These are phyloP conservation scores for Hypoxylon fragiforme DNA, from an alignment of 495 filamentous ascomycete genomes.

Conservation along the genomic window DNA sequence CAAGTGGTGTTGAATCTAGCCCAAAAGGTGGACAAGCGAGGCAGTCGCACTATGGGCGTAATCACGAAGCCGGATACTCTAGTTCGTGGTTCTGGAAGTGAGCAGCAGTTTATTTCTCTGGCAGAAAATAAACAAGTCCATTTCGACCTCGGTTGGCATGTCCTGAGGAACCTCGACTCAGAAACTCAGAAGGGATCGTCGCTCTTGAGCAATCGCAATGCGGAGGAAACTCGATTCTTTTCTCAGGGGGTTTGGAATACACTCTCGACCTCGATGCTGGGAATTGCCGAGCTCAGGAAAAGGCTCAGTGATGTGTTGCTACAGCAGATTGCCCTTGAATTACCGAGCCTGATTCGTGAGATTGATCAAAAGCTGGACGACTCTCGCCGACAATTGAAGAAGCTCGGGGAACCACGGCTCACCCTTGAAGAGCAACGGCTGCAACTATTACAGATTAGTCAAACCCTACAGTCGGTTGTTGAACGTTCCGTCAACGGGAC, in stretches of 20 bases:
- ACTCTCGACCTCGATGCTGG: slow-evolving; percentile 26
- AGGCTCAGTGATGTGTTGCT: slow-evolving; percentile 39
- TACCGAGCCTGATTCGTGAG: slow-evolving; percentile 38
- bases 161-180: slow-evolving; percentile 60
- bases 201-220: slow-evolving; percentile 41
- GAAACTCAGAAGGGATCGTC: slow-evolving; percentile 41
- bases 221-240: slow-evolving; percentile 44
- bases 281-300: slow-evolving; percentile 36
- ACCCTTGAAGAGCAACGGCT: slow-evolving; percentile 32
- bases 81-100: slow-evolving; percentile 27
- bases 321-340: slow-evolving; percentile 34
- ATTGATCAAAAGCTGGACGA: slow-evolving; percentile 33
- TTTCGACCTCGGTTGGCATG: slow-evolving; percentile 66
- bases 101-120: slow-evolving; percentile 27
- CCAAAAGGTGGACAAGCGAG: slow-evolving; percentile 44
- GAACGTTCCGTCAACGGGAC: slow-evolving; percentile 36
- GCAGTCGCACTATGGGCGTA: slow-evolving; percentile 55
- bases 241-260: slow-evolving; percentile 51
- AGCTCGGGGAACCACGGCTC: slow-evolving; percentile 34
- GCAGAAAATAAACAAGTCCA: slow-evolving; percentile 55
- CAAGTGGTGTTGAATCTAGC: slow-evolving; percentile 54
- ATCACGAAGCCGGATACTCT: slow-evolving; percentile 38
- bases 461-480: slow-evolving; percentile 35
- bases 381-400: slow-evolving; percentile 20
- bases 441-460: slow-evolving; percentile 34